These are phyloP conservation scores for Babesia sp. DNA, from an alignment of 169 alveolate genomes.

Conservation along the genomic window DNA sequence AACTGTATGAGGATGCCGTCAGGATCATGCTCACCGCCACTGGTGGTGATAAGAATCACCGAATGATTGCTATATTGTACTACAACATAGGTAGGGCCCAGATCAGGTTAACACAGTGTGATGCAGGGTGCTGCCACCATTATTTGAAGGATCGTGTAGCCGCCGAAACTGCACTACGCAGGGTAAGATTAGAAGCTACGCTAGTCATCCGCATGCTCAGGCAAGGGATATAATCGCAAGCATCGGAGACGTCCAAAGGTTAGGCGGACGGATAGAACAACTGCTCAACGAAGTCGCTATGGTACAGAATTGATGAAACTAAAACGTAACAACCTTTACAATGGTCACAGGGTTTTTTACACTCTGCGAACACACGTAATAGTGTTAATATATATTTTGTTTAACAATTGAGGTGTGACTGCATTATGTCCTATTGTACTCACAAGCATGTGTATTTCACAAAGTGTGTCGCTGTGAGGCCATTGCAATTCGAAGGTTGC, in stretches of 20 bases:
- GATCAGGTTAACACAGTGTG: no score
- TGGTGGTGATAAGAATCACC: conserved; percentile 55
- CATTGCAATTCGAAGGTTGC: background rate
- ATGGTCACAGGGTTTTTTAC: no score
- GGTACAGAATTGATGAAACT: background rate
- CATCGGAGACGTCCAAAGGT: conserved; percentile 52
- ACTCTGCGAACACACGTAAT: no score
- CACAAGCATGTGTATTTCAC: conserved; percentile 13
- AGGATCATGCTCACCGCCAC: conserved; percentile 62
- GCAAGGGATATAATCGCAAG: conserved; percentile 36
- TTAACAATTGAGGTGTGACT: background rate
- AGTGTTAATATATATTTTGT: background rate
- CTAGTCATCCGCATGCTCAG: background rate
- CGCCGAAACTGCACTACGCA: conserved; percentile 37
- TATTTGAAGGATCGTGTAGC: conserved; percentile 21
- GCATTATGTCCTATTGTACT: background rate
- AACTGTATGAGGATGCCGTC: conserved; percentile 49
- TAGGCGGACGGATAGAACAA: conserved; percentile 36
- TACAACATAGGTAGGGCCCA: conserved; percentile 31
- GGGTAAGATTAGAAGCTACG: conserved; percentile 6
- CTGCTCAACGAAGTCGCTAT: conserved; percentile 18
- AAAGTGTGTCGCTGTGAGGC: conserved; percentile 1
- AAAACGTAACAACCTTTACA: no score
- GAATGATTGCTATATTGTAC: conserved; percentile 53
- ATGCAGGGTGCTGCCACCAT: conserved; percentile 32